These are phyloP conservation scores for Leishmania braziliensis DNA, from an alignment of 208 protist species.

Conservation along the genomic window DNA sequence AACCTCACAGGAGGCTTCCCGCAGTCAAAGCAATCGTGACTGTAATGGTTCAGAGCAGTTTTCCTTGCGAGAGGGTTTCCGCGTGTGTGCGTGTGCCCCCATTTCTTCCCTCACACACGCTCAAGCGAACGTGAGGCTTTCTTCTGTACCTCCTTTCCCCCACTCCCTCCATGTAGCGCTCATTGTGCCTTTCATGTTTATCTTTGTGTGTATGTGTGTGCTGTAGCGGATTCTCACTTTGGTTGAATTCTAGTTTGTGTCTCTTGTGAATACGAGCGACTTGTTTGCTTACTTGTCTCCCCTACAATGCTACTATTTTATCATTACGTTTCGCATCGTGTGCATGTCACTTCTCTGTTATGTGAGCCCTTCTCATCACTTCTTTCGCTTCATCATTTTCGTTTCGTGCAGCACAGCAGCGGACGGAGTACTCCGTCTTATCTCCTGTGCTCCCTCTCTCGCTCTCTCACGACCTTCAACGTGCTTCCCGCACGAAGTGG, in stretches of 20 bases:
- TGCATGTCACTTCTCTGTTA: background rate
- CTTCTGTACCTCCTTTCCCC: background rate
- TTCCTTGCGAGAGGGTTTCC: background rate
- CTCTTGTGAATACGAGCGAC: background rate
- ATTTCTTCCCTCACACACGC: background rate
- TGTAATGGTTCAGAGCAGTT: background rate
- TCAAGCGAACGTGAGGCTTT: background rate
- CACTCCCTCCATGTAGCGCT: background rate
- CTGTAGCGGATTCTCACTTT: background rate
- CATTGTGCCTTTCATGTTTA: background rate
- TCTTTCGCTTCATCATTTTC: background rate
- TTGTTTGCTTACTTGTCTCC: background rate
- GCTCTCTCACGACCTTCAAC: background rate
- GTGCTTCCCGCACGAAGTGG: background rate
- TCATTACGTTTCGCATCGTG: background rate
- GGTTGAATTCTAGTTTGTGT: background rate
- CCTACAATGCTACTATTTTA: background rate
- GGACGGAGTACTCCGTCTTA: background rate
- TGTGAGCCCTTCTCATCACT: too few species aligned
- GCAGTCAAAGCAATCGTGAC: background rate
- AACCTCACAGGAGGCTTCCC: slow-evolving; percentile 16
- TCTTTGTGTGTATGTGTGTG: background rate
- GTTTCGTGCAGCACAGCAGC: background rate
- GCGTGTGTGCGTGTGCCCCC: background rate
- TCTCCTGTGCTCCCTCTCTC: background rate